phyloP scores from a whole-genome alignment of 306 rosid genomes.

The Begonia peltatifolia region DNA sequence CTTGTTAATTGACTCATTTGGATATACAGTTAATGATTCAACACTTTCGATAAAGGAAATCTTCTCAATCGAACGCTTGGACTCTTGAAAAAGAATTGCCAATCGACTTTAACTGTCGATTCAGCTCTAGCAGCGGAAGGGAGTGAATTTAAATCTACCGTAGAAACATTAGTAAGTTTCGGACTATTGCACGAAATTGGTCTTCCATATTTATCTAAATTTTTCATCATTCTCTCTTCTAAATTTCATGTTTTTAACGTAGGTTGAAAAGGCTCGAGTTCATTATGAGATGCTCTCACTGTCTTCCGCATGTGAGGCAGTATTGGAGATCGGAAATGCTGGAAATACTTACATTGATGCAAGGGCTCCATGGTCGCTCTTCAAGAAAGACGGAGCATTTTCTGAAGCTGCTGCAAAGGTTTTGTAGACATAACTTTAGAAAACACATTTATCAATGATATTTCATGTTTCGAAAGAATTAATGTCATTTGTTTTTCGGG shows the following conservation, averaged over 20 bases:
- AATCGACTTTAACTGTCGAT: slow-evolving; percentile 67
- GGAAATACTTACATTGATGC: slow-evolving; percentile 84
- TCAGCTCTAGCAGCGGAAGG: slow-evolving; percentile 66
- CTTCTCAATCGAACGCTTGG: slow-evolving; percentile 87
- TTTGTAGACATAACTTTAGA: not conserved
- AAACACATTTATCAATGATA: too few species aligned
- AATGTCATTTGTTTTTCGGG: too few species aligned
- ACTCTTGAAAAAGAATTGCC: slow-evolving; percentile 80
- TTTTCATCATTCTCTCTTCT: too few species aligned
- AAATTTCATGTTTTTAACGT: slow-evolving; percentile 1
- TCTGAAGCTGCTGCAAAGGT: slow-evolving; percentile 86
- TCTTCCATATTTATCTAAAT: not conserved
- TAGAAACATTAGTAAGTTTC: slow-evolving; percentile 49
- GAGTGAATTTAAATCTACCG: slow-evolving; percentile 47
- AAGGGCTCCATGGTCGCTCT: slow-evolving; percentile 87
- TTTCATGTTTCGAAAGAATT: too few species aligned
- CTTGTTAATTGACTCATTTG: not conserved
- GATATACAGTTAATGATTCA: not conserved
- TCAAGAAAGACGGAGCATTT: slow-evolving; percentile 73
- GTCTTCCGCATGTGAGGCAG: slow-evolving; percentile 88
- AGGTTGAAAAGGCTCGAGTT: slow-evolving; percentile 62
- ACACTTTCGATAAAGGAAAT: slow-evolving; percentile 42
- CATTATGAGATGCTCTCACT: slow-evolving; percentile 61
- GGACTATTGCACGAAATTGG: not conserved
- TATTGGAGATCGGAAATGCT: slow-evolving; percentile 68